Percentiles rank a stretch among this genome's conserved stretches.
phyloP scores from a whole-genome alignment of 1,284 basidiomycete species.

The Pyrrhoderma noxium region DNA sequence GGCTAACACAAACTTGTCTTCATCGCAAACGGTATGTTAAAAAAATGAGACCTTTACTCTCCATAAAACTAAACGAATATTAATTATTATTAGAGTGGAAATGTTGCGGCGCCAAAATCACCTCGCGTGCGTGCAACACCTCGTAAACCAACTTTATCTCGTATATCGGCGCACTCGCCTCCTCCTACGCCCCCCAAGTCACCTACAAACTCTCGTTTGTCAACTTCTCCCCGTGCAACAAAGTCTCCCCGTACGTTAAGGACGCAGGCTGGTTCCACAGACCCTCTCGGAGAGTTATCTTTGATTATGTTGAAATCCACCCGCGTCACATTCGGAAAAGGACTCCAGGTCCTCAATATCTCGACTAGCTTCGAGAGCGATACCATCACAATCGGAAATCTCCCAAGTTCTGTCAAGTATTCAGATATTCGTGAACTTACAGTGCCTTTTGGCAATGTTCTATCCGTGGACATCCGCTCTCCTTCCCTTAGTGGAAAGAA shows the following conservation, averaged over 20 bases:
- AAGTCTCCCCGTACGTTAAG: not conserved
- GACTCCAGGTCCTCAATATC: constrained; percentile 12
- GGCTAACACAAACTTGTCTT: too few relatives aligned
- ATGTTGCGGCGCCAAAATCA: too few relatives aligned
- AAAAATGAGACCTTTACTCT: not conserved
- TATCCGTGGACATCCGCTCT: not conserved
- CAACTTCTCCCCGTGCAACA: not conserved
- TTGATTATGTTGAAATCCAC: constrained; percentile 10
- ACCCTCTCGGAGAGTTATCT: not conserved
- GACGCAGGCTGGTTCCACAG: not conserved
- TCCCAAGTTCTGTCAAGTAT: constrained; percentile 9
- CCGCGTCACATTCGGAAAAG: constrained; percentile 12
- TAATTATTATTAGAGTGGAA: not conserved
- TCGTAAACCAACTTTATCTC: too few relatives aligned
- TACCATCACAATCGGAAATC: constrained; percentile 8
- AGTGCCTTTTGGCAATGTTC: constrained; percentile 3
- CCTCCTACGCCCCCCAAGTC: too few relatives aligned
- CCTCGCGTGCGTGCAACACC: too few relatives aligned
- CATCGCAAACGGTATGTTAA: not conserved
- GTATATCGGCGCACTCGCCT: too few relatives aligned
- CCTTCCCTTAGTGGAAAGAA: not conserved
- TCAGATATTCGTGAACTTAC: constrained; percentile 7
- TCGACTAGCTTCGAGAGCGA: constrained; percentile 11
- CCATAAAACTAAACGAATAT: not conserved
- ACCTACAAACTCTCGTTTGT: not conserved